Evolutionary conservation across 2,329 filamentous ascomycete genomes (phyloP).

Genomic region (Aspergillus transmontanensis): DNA sequence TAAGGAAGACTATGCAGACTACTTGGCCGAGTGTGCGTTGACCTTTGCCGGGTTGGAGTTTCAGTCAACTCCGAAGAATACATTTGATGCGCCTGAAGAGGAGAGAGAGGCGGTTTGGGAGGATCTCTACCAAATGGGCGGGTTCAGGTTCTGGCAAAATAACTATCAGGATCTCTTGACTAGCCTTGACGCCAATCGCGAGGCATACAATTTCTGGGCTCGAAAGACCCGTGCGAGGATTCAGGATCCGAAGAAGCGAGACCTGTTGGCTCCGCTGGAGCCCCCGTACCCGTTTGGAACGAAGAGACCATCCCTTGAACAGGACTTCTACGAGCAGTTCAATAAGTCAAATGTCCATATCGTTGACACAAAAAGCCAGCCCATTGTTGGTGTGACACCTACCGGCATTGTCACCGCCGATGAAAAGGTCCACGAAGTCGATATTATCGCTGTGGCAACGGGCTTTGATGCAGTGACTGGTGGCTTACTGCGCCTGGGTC

Average conservation of each 20-base stretch:
- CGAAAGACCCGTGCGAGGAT: not conserved
- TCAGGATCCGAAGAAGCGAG: not conserved
- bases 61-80: not conserved
- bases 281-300: not conserved
- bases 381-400: not conserved
- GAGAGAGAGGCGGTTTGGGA: not conserved
- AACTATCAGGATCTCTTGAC: not conserved
- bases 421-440: slow-evolving; percentile 38
- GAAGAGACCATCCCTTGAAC: not conserved
- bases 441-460: slow-evolving; percentile 41
- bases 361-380: not conserved
- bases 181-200: not conserved
- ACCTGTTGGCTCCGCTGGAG: not conserved
- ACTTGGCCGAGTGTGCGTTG: not conserved
- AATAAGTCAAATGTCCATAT: not conserved
- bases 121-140: not conserved
- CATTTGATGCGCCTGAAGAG: not conserved
- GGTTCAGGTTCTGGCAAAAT: not conserved
- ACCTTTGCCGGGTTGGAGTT: not conserved
- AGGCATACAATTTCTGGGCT: not conserved
- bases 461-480: slow-evolving; percentile 34
- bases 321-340: not conserved
- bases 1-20: not conserved
- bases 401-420: slow-evolving; percentile 17
- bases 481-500: slow-evolving; percentile 32